Conservation (phyloP, 441 rosid genomes). For the Mallotus repandus region DNA sequence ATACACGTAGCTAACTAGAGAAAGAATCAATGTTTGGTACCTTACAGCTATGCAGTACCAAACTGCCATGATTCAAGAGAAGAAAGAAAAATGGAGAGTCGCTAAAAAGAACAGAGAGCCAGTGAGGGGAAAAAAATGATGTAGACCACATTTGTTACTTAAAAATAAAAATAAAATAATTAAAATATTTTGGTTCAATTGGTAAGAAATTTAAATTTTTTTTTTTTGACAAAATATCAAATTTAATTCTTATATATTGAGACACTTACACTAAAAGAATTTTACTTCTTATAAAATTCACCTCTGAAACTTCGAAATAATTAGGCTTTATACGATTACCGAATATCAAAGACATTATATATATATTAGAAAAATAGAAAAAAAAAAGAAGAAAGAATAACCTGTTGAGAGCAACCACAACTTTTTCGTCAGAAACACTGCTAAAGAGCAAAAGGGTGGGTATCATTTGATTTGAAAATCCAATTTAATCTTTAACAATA, state of each 20-base stretch:
- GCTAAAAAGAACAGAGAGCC: slow-evolving; percentile 24
- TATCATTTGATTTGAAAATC: slow-evolving; percentile 10
- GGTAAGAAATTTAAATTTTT: too few species aligned
- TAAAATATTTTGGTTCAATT: too few species aligned
- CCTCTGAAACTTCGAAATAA: too few species aligned
- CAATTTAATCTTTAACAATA: neutral
- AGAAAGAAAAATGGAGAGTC: slow-evolving; percentile 33
- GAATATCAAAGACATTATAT: too few species aligned
- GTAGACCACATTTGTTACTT: slow-evolving; percentile 41
- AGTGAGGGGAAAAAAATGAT: slow-evolving; percentile 16
- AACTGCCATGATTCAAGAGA: slow-evolving; percentile 51
- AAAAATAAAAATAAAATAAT: neutral
- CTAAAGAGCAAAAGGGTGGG: slow-evolving; percentile 16
- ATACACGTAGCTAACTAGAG: neutral
- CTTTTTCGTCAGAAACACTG: slow-evolving; percentile 41
- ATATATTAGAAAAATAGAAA: too few species aligned
- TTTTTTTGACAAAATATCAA: too few species aligned
- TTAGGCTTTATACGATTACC: too few species aligned
- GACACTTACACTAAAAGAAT: too few species aligned
- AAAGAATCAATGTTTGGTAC: slow-evolving; percentile 33
- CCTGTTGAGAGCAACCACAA: slow-evolving; percentile 23
- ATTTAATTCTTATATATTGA: too few species aligned
- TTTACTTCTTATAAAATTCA: too few species aligned
- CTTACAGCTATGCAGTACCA: slow-evolving; percentile 56
- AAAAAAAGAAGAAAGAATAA: neutral